Evolutionary conservation across 2,329 filamentous ascomycete genomes (phyloP).

Genomic region (Pyricularia grisea): DNA sequence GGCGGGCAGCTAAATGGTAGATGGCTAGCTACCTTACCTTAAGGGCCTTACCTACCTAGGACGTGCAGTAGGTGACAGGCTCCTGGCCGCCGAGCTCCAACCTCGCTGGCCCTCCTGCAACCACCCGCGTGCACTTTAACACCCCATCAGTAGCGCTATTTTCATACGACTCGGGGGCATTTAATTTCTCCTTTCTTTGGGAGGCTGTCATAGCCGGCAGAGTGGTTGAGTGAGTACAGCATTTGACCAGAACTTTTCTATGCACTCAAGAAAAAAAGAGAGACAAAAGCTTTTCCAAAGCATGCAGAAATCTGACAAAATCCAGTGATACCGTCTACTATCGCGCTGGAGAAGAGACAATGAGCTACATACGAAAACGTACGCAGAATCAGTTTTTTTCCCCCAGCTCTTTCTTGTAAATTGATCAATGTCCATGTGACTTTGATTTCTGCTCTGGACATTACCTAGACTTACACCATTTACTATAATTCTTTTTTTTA

Average conservation of each 20-base stretch:
- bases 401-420: not conserved
- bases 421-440: not conserved
- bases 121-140: not conserved
- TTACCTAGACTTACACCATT: constrained; percentile 1
- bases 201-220: not conserved
- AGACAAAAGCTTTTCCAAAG: not conserved
- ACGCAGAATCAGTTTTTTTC: not conserved
- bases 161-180: not conserved
- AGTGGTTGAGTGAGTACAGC: not conserved
- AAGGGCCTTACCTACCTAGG: too few relatives aligned
- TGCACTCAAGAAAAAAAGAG: not conserved
- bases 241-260: not conserved
- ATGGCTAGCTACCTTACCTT: too few relatives aligned
- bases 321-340: not conserved
- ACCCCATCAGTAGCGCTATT: not conserved
- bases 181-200: not conserved
- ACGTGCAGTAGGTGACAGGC: not conserved
- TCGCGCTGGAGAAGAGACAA: not conserved
- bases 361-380: constrained; percentile 5
- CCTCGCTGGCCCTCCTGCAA: not conserved
- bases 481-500: not conserved
- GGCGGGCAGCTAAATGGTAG: not conserved
- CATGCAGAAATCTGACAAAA: not conserved
- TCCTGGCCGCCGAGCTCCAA: not conserved
- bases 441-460: not conserved